Conservation (phyloP, 2,329 filamentous ascomycete genomes). For the Parascedosporium putredinis region DNA sequence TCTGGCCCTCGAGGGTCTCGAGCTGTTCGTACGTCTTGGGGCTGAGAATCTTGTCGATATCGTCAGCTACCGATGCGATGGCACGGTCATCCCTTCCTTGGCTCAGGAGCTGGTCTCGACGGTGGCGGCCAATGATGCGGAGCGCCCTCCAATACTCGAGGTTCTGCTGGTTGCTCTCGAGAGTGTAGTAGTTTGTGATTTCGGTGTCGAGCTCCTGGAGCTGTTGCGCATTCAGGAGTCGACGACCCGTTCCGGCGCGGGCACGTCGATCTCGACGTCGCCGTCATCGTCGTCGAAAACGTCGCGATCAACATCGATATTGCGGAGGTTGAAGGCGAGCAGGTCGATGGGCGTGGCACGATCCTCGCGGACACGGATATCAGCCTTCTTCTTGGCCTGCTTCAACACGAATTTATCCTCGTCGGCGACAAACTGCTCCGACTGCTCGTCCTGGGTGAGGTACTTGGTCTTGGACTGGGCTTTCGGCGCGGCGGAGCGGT, state of each 20-base stretch:
- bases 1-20: slow-evolving; percentile 77
- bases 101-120: slow-evolving; percentile 54
- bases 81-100: slow-evolving; percentile 58
- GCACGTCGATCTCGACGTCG: slow-evolving; percentile 63
- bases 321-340: slow-evolving; percentile 80
- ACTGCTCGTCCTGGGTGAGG: slow-evolving; percentile 67
- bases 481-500: slow-evolving; percentile 16
- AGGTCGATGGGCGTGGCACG: slow-evolving; percentile 89
- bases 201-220: slow-evolving; percentile 71
- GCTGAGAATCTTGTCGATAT: slow-evolving; percentile 77
- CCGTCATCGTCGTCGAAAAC: slow-evolving; percentile 76
- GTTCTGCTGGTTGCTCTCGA: slow-evolving; percentile 72
- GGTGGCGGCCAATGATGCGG: slow-evolving; percentile 71
- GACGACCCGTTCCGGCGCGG: slow-evolving; percentile 72
- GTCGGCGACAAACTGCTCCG: slow-evolving; percentile 76
- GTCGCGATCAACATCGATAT: slow-evolving; percentile 76
- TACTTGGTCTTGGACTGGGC: slow-evolving; percentile 27
- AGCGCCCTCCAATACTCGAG: slow-evolving; percentile 89
- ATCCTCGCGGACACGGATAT: slow-evolving; percentile 83
- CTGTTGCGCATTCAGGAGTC: slow-evolving; percentile 58
- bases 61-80: slow-evolving; percentile 69
- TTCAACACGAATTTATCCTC: slow-evolving; percentile 94
- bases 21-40: slow-evolving; percentile 82
- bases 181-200: slow-evolving; percentile 65
- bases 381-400: slow-evolving; percentile 96